Percentiles rank a stretch among this genome's conserved stretches.
Conservation (phyloP, 805 yeast species). For the Candida pseudofarinosa region DNA sequence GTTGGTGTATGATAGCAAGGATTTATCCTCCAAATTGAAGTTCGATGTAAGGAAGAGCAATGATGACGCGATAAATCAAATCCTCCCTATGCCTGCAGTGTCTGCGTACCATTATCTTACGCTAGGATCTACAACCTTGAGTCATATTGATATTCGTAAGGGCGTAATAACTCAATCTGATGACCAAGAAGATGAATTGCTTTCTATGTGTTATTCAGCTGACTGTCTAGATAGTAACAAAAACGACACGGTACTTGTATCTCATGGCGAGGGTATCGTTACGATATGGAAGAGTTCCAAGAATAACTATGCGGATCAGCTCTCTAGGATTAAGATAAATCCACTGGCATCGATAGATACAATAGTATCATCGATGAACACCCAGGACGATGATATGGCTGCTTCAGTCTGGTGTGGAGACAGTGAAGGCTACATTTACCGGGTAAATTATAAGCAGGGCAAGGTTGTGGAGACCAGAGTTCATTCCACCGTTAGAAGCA, state of each 20-base stretch:
- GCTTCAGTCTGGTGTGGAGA: constrained; percentile 73
- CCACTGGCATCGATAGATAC: constrained; percentile 74
- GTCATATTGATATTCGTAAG: constrained; percentile 75
- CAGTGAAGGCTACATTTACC: constrained; percentile 67
- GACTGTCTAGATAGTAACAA: constrained; percentile 47
- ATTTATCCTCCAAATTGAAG: constrained; percentile 40
- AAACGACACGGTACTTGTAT: constrained; percentile 66
- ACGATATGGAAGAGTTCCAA: constrained; percentile 79
- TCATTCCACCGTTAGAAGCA: constrained; percentile 48
- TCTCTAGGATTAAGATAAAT: constrained; percentile 66
- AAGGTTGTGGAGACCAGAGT: constrained; percentile 59
- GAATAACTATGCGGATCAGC: constrained; percentile 72
- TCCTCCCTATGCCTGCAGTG: constrained; percentile 63
- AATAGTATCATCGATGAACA: constrained; percentile 53
- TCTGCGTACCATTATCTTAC: constrained; percentile 78
- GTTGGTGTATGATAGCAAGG: constrained; percentile 55
- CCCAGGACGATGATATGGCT: constrained; percentile 42
- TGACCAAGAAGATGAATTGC: constrained; percentile 90
- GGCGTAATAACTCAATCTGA: constrained; percentile 66
- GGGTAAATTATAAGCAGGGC: constrained; percentile 63
- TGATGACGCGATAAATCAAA: constrained; percentile 73
- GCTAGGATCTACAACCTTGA: constrained; percentile 76
- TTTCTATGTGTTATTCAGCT: constrained; percentile 62
- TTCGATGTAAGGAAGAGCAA: constrained; percentile 55
- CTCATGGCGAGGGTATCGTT: constrained; percentile 87